A percentile compares a stretch with the other conserved stretches of the same genome.
Evolutionary conservation across 768 basidiomycete genomes (phyloP).

Genomic region (Paxillus involutus): DNA sequence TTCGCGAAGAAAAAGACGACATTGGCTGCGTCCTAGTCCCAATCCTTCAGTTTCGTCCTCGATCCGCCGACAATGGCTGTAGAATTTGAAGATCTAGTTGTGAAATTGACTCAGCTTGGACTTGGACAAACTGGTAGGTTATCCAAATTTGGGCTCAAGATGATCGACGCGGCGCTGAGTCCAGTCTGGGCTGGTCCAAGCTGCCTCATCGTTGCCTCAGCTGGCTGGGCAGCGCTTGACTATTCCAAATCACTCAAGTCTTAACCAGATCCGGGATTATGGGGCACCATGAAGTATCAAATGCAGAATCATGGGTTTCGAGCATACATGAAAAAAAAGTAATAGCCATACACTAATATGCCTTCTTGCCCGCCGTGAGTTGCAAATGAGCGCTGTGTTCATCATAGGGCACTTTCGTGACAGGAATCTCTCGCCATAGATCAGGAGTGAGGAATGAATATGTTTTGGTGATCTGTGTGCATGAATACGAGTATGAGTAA

Average conservation of each 20-base stretch:
- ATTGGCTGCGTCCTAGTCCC: too few species aligned
- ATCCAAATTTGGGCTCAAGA: not conserved
- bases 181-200: not conserved
- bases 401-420: conserved; percentile 89
- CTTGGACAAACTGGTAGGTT: too few species aligned
- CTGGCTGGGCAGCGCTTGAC: not conserved
- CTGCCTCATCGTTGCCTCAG: too few species aligned
- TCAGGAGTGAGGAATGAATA: conserved; percentile 98
- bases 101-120: not conserved
- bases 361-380: conserved; percentile 75
- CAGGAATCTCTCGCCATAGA: conserved; percentile 93
- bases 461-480: conserved; percentile 86
- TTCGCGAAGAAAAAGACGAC: too few species aligned
- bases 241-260: too few species aligned
- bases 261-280: too few species aligned
- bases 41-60: not conserved
- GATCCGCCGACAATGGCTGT: too few species aligned
- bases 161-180: not conserved
- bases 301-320: not conserved
- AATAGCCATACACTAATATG: conserved; percentile 42
- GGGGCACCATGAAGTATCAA: not conserved
- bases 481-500: conserved; percentile 3
- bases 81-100: not conserved
- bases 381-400: conserved; percentile 93
- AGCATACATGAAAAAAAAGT: conserved; percentile 9